phyloP scores from a whole-genome alignment of 1,284 basidiomycete genomes.

The Kwoniella shivajii region DNA sequence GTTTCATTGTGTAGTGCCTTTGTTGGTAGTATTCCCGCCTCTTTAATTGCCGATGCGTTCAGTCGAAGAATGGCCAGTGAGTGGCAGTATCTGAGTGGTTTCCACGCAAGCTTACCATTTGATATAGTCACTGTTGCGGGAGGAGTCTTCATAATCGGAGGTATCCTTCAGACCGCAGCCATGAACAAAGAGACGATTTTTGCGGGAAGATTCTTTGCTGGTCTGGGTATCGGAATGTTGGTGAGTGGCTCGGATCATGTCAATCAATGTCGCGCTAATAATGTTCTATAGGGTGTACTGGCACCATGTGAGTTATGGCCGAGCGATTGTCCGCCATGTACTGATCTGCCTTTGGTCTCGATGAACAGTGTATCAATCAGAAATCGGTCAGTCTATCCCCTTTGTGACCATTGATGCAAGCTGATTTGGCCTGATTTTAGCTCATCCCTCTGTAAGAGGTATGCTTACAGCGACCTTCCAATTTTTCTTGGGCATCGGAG shows the following conservation, averaged over 20 bases:
- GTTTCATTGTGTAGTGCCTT: conserved; percentile 25
- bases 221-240: conserved; percentile 60
- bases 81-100: conserved; percentile 1
- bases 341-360: neutral
- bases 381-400: conserved; percentile 56
- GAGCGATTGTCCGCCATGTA: neutral
- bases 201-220: conserved; percentile 65
- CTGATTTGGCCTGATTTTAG: conserved; percentile 11
- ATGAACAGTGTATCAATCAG: conserved; percentile 59
- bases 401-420: neutral
- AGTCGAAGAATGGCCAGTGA: conserved; percentile 47
- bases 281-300: conserved; percentile 20
- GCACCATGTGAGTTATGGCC: conserved; percentile 54
- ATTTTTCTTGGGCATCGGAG: conserved; percentile 59
- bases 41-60: conserved; percentile 47
- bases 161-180: conserved; percentile 54
- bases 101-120: too few species aligned
- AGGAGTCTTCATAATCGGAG: conserved; percentile 60
- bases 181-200: conserved; percentile 64
- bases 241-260: conserved; percentile 8
- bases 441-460: conserved; percentile 66
- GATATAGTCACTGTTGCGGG: conserved; percentile 49
- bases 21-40: conserved; percentile 50
- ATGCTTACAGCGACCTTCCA: conserved; percentile 66
- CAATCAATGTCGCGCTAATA: neutral